Conservation (phyloP, 2,329 filamentous ascomycete genomes). For the Nemania serpens region DNA sequence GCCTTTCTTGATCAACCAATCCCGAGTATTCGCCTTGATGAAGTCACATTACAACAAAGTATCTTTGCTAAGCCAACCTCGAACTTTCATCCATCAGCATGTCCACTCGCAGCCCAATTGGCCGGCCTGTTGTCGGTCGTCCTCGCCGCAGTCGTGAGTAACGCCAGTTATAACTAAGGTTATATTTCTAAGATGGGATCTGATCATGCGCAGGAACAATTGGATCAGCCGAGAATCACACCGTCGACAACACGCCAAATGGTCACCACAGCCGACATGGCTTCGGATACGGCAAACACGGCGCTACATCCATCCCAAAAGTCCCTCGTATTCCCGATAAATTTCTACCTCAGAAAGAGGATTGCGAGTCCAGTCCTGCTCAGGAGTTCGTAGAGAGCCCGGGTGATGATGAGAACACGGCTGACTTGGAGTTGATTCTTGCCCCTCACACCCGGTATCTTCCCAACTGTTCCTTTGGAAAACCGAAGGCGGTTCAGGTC, state of each 20-base stretch:
- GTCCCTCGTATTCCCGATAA: constrained; percentile 23
- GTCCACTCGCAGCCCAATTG: constrained; percentile 17
- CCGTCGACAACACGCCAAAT: not conserved
- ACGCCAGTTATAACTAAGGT: not conserved
- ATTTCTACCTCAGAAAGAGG: not conserved
- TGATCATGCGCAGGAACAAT: constrained; percentile 10
- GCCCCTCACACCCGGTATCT: constrained; percentile 25
- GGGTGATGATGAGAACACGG: not conserved
- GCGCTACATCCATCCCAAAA: constrained; percentile 2
- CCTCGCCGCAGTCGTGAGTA: constrained; percentile 21
- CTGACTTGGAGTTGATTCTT: not conserved
- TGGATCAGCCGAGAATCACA: not conserved
- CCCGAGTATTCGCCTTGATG: not conserved
- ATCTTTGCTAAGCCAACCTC: not conserved
- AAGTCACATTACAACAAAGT: not conserved
- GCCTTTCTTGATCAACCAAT: not conserved
- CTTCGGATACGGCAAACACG: not conserved
- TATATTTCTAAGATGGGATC: not conserved
- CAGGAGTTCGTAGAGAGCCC: too few species aligned
- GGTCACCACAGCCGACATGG: not conserved
- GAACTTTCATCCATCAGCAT: not conserved
- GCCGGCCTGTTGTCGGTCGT: constrained; percentile 15
- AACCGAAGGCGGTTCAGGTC: constrained; percentile 23
- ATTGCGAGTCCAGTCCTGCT: too few species aligned
- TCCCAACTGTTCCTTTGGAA: constrained; percentile 30